phyloP scores from a whole-genome alignment of 108 stramenopile genomes.

The Aurantiochytrium sp. region DNA sequence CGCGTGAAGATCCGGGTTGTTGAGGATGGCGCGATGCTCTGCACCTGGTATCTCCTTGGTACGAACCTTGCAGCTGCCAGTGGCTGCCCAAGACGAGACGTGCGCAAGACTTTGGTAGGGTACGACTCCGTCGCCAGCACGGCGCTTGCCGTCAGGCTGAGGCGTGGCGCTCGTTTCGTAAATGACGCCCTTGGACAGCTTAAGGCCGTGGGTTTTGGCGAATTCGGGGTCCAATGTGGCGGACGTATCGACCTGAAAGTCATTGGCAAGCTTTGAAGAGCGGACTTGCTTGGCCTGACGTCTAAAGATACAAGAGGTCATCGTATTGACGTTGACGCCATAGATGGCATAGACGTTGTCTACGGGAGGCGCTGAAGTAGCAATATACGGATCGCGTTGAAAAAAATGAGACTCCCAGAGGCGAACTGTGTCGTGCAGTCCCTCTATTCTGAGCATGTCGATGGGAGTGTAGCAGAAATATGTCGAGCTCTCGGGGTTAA shows the following conservation, averaged over 20 bases:
- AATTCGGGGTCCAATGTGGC: not conserved
- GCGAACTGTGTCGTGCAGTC: constrained; percentile 10
- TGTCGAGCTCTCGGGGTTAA: not conserved
- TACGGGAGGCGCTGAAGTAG: constrained; percentile 48
- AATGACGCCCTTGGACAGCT: constrained; percentile 38
- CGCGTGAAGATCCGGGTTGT: not conserved
- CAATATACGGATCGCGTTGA: not conserved
- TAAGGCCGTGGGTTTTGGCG: not conserved
- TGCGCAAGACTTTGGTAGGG: not conserved
- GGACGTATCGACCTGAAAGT: constrained; percentile 24
- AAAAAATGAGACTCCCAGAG: constrained; percentile 19
- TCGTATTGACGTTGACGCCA: constrained; percentile 54
- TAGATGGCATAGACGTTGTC: constrained; percentile 52
- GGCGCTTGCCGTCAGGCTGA: constrained; percentile 19
- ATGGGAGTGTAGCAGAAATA: constrained; percentile 26
- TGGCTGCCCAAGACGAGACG: not conserved
- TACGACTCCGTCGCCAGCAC: not conserved
- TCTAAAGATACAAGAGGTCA: constrained; percentile 44
- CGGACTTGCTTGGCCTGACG: constrained; percentile 18
- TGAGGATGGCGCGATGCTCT: not conserved
- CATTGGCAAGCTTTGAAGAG: constrained; percentile 35
- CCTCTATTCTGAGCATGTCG: constrained; percentile 30
- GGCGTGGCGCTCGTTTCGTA: constrained; percentile 42
- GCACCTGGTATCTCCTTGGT: not conserved
- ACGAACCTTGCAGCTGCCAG: not conserved